Base-by-base conservation (phyloP, 768 basidiomycete species). In the Russula ochroleuca region DNA sequence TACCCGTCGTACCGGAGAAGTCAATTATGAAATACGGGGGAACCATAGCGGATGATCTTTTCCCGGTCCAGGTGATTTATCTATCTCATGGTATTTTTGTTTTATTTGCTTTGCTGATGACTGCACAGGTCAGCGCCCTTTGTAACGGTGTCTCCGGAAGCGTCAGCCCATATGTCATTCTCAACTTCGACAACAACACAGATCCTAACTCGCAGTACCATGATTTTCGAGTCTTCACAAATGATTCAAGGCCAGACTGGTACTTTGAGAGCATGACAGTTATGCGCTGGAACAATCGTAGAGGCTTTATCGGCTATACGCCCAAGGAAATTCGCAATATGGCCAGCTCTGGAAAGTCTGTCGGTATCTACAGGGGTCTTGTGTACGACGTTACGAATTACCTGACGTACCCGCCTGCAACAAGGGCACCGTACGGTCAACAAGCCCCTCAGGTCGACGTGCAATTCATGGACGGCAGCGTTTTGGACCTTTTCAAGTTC, bases 171-270 rank as follows among this genome's bases (percentile, higher is more conserved):
- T 99, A 88, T 73, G 85, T 99, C 23, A 80, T 81, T 1, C 79
- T 96, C 66, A 83, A 85, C 69, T 82, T 90, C 7, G 79, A 79
- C 67, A 99, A 98, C 77, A 82, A 83, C 71, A 84, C 87, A 23
- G 87, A 91, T 66, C 71, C 76, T 19, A 90, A 94, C 70, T 79
- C 88, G 0, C 79, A 85, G 69, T 99, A 98, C 73, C 97, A 98
- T 73, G 96, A 99, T 73, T 99, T 99, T 84, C 90, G 96, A 19
- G 87, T 87, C 0, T 86, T 80, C 72, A 88, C 87, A 40, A 89
- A 86, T 63, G 96, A 98, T 71, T 88, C 89, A 0, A 85, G 97
- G 10, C 96, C 97, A 0, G 97, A 99, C 72, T 99, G 97, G 97
- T 99, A 98, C 74, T 94, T 90, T 68, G 90, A 98, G 76, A 80